Percentiles rank a stretch among this genome's conserved stretches.
Conservation (phyloP, 176 grass and related monocot species). For the Lolium rigidum region DNA sequence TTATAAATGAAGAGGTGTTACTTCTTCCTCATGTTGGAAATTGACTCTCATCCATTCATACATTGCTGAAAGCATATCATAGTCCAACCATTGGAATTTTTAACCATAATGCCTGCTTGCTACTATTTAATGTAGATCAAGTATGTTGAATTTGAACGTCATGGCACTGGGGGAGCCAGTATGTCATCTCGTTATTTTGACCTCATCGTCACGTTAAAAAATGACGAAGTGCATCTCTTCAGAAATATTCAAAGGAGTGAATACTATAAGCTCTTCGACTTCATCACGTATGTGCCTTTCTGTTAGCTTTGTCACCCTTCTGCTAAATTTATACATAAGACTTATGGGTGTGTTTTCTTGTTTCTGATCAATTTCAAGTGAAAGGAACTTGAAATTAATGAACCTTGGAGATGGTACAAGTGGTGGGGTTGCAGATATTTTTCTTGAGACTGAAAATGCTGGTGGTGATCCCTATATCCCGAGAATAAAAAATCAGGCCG, state of each 20-base stretch:
- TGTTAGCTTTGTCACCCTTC: constrained; percentile 16
- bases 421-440: constrained; percentile 74
- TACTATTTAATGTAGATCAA: constrained; percentile 63
- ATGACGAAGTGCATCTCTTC: constrained; percentile 85
- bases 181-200: constrained; percentile 89
- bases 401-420: constrained; percentile 82
- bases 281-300: constrained; percentile 63
- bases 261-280: constrained; percentile 87
- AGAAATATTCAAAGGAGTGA: constrained; percentile 92
- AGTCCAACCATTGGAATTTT: background rate
- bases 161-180: constrained; percentile 72
- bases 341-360: constrained; percentile 33
- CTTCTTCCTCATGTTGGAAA: constrained; percentile 35
- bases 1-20: constrained; percentile 91
- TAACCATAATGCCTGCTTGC: constrained; percentile 24
- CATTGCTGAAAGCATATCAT: constrained; percentile 22
- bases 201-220: constrained; percentile 76
- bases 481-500: constrained; percentile 78
- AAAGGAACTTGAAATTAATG: constrained; percentile 88
- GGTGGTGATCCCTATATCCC: constrained; percentile 83
- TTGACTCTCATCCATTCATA: constrained; percentile 13
- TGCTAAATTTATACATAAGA: constrained; percentile 22
- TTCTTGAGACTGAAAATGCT: constrained; percentile 74
- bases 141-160: constrained; percentile 81
- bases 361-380: constrained; percentile 57